Evolutionary conservation across 768 basidiomycete species (phyloP).

Genomic region (Lentinus tigrinus): DNA sequence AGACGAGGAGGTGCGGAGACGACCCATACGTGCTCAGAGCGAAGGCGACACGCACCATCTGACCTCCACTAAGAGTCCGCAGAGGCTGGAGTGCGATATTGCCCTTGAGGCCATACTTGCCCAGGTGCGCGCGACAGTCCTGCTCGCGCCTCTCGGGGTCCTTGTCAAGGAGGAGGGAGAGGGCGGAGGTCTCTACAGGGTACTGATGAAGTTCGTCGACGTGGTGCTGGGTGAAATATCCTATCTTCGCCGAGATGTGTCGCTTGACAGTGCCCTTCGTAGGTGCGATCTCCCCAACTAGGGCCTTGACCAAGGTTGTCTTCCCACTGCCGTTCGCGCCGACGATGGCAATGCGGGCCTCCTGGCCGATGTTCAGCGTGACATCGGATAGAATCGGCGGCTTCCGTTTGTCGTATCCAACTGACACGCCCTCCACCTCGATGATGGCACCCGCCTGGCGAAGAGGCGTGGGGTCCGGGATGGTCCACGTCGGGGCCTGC

Average conservation of each 20-base stretch:
- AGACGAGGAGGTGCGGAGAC: slow-evolving; percentile 91
- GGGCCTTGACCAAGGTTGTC: slow-evolving; percentile 21
- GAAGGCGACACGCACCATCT: slow-evolving; percentile 97
- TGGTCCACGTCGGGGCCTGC: slow-evolving; percentile 17
- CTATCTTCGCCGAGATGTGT: slow-evolving; percentile 19
- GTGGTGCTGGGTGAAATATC: slow-evolving; percentile 23
- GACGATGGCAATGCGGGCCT: slow-evolving; percentile 18
- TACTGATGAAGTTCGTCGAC: slow-evolving; percentile 21
- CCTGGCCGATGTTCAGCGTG: slow-evolving; percentile 20
- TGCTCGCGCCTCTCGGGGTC: slow-evolving; percentile 4
- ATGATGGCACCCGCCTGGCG: slow-evolving; percentile 20
- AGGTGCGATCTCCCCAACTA: slow-evolving; percentile 20
- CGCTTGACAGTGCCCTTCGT: slow-evolving; percentile 18
- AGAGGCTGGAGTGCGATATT: slow-evolving; percentile 9
- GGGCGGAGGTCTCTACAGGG: slow-evolving; percentile 5
- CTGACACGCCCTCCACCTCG: slow-evolving; percentile 17
- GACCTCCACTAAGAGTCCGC: slow-evolving; percentile 98
- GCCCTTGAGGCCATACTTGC: slow-evolving; percentile 17
- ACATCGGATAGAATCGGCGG: slow-evolving; percentile 14
- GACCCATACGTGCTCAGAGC: slow-evolving; percentile 86
- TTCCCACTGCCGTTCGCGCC: slow-evolving; percentile 26
- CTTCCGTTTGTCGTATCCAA: slow-evolving; percentile 15
- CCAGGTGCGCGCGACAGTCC: slow-evolving; percentile 14
- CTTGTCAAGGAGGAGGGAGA: slow-evolving; percentile 7
- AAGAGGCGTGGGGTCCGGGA: slow-evolving; percentile 18